Evolutionary conservation across 1,139 yeast genomes (phyloP).

Genomic region (Geotrichum aggregatum): DNA sequence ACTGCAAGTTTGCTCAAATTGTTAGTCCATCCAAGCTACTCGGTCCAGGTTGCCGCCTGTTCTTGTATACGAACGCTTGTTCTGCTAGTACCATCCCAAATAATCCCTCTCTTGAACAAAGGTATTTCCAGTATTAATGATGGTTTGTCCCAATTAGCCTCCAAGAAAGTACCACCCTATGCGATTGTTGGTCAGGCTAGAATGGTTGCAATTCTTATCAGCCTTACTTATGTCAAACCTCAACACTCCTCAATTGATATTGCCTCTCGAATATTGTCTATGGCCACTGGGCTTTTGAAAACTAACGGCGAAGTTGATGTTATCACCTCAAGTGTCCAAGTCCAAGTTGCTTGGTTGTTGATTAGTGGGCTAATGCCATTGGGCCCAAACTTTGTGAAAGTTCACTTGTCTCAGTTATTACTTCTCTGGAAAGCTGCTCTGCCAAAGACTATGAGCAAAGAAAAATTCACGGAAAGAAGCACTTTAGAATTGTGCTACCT

Average conservation of each 20-base stretch:
- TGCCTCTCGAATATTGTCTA: constrained; percentile 35
- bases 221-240: constrained; percentile 34
- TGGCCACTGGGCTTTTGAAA: constrained; percentile 37
- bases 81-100: constrained; percentile 30
- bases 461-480: constrained; percentile 32
- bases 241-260: constrained; percentile 37
- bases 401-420: constrained; percentile 71
- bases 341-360: constrained; percentile 59
- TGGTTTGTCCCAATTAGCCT: constrained; percentile 30
- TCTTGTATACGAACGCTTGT: constrained; percentile 28
- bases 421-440: constrained; percentile 79
- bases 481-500: constrained; percentile 36
- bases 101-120: constrained; percentile 30
- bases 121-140: constrained; percentile 30
- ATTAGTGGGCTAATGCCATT: constrained; percentile 73
- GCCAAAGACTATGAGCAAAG: constrained; percentile 43
- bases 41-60: constrained; percentile 29
- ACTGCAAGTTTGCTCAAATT: constrained; percentile 24
- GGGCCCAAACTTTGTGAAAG: constrained; percentile 58
- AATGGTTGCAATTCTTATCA: constrained; percentile 30
- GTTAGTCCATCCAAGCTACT: constrained; percentile 27
- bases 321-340: constrained; percentile 33
- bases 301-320: constrained; percentile 33
- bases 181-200: constrained; percentile 34
- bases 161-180: constrained; percentile 25